Evolutionary conservation across 345 rosid genomes (phyloP), one percentile per base, ranked within the genome.

Genomic region (Streptanthus diversifolius): DNA sequence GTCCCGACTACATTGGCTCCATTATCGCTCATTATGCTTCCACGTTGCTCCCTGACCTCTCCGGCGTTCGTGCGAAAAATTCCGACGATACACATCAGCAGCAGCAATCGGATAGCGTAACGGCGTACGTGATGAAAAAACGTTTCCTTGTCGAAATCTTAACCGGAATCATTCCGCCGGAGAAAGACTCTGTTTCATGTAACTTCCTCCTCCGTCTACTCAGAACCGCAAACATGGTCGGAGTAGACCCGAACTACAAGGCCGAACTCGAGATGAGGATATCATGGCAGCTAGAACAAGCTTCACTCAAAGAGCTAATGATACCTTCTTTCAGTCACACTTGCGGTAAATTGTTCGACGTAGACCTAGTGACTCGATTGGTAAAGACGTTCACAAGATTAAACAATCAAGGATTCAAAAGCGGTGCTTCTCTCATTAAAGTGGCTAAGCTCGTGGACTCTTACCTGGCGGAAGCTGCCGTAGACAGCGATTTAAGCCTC

Each of bases 271-370:
- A 93, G 81, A 81, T 61, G 63, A 79, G 89, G 81, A 76, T 88
- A 25, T 82, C 96, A 4, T 84, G 89, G 97, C 96, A 89, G 68
- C 86, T 93, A 0, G 98, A 93, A 61, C 89, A 85, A 63, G 96
- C 98, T 49, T 87, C 96, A 0, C 66, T 93, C 40, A 89, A 84
- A 66, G 98, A 93, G 80, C 37, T 93, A 9, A 77, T 93, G 98
- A 88, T 93, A 70, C 98, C 98, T 1, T 91, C 96, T 5, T 93
- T 93, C 6, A 91, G 96, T 72, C 97, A 91, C 77, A 86, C 88
- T 3, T 83, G 90, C 36, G 84, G 84, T 45, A 91, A 92, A 14
- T 59, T 93, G 71, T 81, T 93, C 0, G 98, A 93, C 17, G 85
- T 89, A 2, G 96, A 85, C 84, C 86, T 91, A 0, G 85, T 89